Evolutionary conservation across 805 yeast species (phyloP), one percentile per base, ranked within the genome.

Genomic region (Kregervanrija fluxuum): DNA sequence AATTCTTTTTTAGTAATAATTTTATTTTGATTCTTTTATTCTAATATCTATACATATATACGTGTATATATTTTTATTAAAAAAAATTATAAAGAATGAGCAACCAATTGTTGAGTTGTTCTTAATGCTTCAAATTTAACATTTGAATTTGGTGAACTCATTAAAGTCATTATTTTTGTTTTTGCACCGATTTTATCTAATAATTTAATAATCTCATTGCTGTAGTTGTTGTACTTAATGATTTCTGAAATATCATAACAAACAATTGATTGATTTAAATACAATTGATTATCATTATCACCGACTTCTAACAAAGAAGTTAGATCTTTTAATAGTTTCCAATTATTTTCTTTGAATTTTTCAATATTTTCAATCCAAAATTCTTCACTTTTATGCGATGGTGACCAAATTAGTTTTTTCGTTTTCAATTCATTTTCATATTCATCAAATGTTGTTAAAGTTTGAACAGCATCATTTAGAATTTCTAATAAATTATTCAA

Each of bases 121-220:
- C 86, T 87, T 59, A 93, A 75, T 2, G 98, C 98, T 69, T 91
- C 96, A 61, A 84, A 93, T 61, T 91, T 86, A 53, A 93, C 90
- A 60, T 87, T 93, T 16, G 90, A 75, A 62, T 89, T 90, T 36
- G 82, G 77, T 46, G 81, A 79, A 57, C 77, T 80, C 79, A 93
- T 80, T 51, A 89, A 71, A 49, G 77, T 76, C 98, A 93, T 91
- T 46, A 93, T 78, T 62, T 79, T 77, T 16, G 84, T 69, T 71
- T 93, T 93, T 52, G 83, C 72, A 55, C 87, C 77, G 50, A 67
- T 60, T 55, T 75, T 66, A 56, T 69, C 71, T 41, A 85, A 62
- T 11, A 78, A 68, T 40, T 67, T 69, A 22, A 78, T 67, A 15
- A 82, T 73, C 47, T 80, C 88, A 5, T 89, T 85, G 28, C 28